Percentiles rank a stretch among this genome's conserved stretches.
phyloP scores from a whole-genome alignment of 108 stramenopile species.

The Seminavis robusta region DNA sequence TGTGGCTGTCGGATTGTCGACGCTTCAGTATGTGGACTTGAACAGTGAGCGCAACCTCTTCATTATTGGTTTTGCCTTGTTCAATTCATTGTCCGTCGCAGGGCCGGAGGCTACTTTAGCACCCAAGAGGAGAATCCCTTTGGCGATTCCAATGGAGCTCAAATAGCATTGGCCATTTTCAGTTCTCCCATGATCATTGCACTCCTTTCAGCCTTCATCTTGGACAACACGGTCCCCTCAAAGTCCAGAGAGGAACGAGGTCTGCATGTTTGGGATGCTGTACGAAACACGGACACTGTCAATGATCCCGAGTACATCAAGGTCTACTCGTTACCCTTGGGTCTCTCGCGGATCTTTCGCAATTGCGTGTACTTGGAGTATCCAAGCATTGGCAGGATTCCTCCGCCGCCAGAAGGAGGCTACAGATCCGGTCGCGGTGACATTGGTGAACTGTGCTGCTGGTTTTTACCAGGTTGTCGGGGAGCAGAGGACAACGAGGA shows the following conservation, averaged over 20 bases:
- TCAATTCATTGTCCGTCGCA: conserved; percentile 15
- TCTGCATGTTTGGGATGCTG: conserved; percentile 18
- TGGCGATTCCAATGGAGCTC: conserved; percentile 10
- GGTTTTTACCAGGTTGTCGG: too few relatives aligned
- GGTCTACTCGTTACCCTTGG: conserved; percentile 24
- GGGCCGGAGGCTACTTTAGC: conserved; percentile 22
- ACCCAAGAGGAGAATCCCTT: conserved; percentile 16
- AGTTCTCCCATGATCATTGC: conserved; percentile 34
- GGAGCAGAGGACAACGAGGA: too few relatives aligned
- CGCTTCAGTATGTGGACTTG: conserved; percentile 23
- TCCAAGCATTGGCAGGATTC: conserved; percentile 12
- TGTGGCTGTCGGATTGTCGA: conserved; percentile 28
- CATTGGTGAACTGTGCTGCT: conserved; percentile 21
- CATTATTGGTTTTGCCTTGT: conserved; percentile 26
- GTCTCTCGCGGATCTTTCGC: conserved; percentile 14
- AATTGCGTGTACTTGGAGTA: conserved; percentile 33
- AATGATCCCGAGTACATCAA: conserved; percentile 36
- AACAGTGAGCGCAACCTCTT: conserved; percentile 21
- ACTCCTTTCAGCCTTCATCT: conserved; percentile 18
- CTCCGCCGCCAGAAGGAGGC: conserved; percentile 20
- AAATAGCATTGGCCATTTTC: conserved; percentile 18
- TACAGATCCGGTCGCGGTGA: conserved; percentile 16
- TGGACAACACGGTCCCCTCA: conserved; percentile 26
- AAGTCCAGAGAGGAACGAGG: conserved; percentile 22
- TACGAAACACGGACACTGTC: conserved; percentile 12